phyloP scores from a whole-genome alignment of 2,329 filamentous ascomycete genomes.

The Sclerotiophoma versabilis region DNA sequence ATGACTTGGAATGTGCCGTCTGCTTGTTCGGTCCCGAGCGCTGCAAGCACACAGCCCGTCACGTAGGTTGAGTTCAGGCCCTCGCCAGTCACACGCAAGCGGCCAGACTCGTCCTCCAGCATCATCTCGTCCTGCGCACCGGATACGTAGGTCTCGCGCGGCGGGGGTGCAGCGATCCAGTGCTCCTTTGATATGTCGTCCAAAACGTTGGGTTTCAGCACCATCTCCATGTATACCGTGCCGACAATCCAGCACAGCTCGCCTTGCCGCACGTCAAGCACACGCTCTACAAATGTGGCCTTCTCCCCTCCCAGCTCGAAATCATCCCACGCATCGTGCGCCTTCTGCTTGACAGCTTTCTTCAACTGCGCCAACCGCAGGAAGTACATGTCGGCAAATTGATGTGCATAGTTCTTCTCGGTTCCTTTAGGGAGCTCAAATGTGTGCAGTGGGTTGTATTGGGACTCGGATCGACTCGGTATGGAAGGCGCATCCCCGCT shows the following conservation, averaged over 20 bases:
- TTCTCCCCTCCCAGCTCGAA: slow-evolving; percentile 78
- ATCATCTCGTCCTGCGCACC: slow-evolving; percentile 74
- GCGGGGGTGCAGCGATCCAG: slow-evolving; percentile 84
- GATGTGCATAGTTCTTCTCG: slow-evolving; percentile 81
- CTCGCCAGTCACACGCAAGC: slow-evolving; percentile 78
- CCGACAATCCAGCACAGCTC: slow-evolving; percentile 94
- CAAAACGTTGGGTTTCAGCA: slow-evolving; percentile 92
- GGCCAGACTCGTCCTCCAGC: slow-evolving; percentile 94
- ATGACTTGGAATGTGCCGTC: slow-evolving; percentile 93
- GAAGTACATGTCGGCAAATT: slow-evolving; percentile 98
- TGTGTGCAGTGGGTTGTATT: slow-evolving; percentile 77
- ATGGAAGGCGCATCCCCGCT: slow-evolving; percentile 36
- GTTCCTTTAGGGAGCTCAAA: slow-evolving; percentile 73
- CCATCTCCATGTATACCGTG: slow-evolving; percentile 97
- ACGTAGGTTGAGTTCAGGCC: slow-evolving; percentile 75
- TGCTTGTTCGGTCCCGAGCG: slow-evolving; percentile 90
- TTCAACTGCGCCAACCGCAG: slow-evolving; percentile 87
- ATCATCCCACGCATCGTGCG: slow-evolving; percentile 76
- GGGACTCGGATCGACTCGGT: slow-evolving; percentile 51
- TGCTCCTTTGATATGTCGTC: slow-evolving; percentile 96
- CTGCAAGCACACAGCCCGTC: slow-evolving; percentile 92
- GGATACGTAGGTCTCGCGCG: slow-evolving; percentile 77
- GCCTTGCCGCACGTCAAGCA: slow-evolving; percentile 94
- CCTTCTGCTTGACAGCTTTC: slow-evolving; percentile 78
- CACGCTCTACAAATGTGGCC: slow-evolving; percentile 80